Evolutionary conservation across 257 asterid species (phyloP).

Genomic region (Echium plantagineum): DNA sequence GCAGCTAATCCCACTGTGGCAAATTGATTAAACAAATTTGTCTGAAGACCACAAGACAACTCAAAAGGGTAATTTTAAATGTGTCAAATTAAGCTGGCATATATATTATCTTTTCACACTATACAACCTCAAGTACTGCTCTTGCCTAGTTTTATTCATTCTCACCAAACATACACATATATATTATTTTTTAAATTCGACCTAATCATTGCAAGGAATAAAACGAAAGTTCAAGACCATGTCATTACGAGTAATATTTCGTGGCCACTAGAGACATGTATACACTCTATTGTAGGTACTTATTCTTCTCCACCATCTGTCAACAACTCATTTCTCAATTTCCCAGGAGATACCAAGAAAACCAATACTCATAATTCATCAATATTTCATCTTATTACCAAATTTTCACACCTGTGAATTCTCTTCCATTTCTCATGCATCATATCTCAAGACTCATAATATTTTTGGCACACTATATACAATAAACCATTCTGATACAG

Average conservation of each 20-base stretch:
- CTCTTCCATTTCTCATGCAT: constrained; percentile 7
- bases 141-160: neutral
- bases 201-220: too few relatives aligned
- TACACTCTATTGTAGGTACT: constrained; percentile 3
- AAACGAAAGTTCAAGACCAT: too few relatives aligned
- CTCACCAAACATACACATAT: too few relatives aligned
- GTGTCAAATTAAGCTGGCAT: neutral
- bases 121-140: neutral
- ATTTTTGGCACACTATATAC: too few relatives aligned
- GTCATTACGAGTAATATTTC: too few relatives aligned
- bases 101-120: neutral
- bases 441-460: too few relatives aligned
- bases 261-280: too few relatives aligned
- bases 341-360: constrained; percentile 19
- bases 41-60: neutral
- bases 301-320: constrained; percentile 21
- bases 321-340: neutral
- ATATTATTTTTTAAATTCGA: too few relatives aligned
- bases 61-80: neutral
- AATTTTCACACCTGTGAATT: constrained; percentile 5
- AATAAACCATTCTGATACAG: too few relatives aligned
- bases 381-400: constrained; percentile 12
- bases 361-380: constrained; percentile 6
- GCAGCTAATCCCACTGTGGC: too few relatives aligned
- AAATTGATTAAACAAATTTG: too few relatives aligned